Evolutionary conservation across 1,284 basidiomycete genomes (phyloP).

Genomic region (Albatrellus sp.): DNA sequence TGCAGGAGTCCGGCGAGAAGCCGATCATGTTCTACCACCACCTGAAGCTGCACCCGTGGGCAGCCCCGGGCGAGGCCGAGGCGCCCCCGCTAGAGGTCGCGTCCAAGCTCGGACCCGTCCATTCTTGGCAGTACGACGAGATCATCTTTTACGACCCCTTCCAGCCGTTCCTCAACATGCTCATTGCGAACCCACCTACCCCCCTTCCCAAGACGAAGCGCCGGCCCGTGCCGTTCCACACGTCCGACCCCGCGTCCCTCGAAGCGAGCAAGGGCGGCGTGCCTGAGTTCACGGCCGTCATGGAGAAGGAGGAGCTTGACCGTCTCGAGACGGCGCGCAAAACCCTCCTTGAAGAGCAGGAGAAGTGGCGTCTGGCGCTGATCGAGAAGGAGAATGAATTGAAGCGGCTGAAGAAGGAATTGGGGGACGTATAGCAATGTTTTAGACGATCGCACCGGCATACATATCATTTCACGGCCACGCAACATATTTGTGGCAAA

Average conservation of each 20-base stretch:
- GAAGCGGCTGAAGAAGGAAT: slow-evolving; percentile 42
- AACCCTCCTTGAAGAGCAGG: slow-evolving; percentile 52
- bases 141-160: slow-evolving; percentile 94
- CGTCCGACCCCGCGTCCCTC: slow-evolving; percentile 46
- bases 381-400: slow-evolving; percentile 68
- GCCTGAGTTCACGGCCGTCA: slow-evolving; percentile 71
- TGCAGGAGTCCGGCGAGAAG: slow-evolving; percentile 89
- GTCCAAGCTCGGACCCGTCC: slow-evolving; percentile 63
- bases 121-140: slow-evolving; percentile 99
- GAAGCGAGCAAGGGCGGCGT: slow-evolving; percentile 53
- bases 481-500: background rate
- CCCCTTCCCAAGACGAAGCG: slow-evolving; percentile 58
- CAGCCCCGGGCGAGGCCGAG: slow-evolving; percentile 52
- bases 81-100: slow-evolving; percentile 53
- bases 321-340: slow-evolving; percentile 70
- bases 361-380: slow-evolving; percentile 43
- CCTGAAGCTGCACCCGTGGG: slow-evolving; percentile 95
- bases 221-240: slow-evolving; percentile 59
- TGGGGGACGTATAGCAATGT: slow-evolving; percentile 18
- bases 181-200: slow-evolving; percentile 77
- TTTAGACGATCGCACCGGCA: background rate
- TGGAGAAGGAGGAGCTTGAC: slow-evolving; percentile 81
- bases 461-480: no score
- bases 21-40: slow-evolving; percentile 81
- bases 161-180: slow-evolving; percentile 75